phyloP scores from a whole-genome alignment of 805 yeast species.

The Cyberlindnera misumaiensis region DNA sequence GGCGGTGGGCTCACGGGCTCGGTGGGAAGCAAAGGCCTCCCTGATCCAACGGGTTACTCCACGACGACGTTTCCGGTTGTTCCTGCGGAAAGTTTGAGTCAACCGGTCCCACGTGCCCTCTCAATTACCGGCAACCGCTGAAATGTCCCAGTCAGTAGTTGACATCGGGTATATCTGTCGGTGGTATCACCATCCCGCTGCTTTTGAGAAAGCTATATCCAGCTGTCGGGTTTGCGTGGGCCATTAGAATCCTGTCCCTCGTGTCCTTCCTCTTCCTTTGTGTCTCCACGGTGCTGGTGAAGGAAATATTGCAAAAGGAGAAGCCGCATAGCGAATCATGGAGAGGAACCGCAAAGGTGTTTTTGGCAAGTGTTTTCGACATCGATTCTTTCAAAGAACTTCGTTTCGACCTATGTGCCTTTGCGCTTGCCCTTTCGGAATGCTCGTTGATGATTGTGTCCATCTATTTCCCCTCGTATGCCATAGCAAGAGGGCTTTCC shows the following conservation, averaged over 20 bases:
- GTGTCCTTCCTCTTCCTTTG: constrained; percentile 23
- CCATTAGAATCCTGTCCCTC: constrained; percentile 41
- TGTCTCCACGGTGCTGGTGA: constrained; percentile 22
- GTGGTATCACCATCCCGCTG: constrained; percentile 45
- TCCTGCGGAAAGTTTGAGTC: too few relatives aligned
- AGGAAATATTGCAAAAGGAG: constrained; percentile 26
- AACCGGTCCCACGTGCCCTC: too few relatives aligned
- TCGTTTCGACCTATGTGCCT: constrained; percentile 35
- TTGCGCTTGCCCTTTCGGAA: constrained; percentile 35
- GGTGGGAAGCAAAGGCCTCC: too few relatives aligned
- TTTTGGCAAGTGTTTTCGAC: constrained; percentile 21
- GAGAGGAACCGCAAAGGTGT: constrained; percentile 7
- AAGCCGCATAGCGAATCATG: background rate
- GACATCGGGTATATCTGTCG: constrained; percentile 49
- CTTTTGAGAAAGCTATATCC: constrained; percentile 34
- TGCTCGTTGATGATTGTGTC: constrained; percentile 29
- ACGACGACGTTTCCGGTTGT: too few relatives aligned
- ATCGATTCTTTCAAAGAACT: constrained; percentile 33
- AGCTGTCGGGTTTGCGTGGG: constrained; percentile 46
- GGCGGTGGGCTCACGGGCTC: too few relatives aligned
- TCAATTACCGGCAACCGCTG: too few relatives aligned
- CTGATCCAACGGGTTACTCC: too few relatives aligned
- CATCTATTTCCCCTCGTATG: constrained; percentile 47
- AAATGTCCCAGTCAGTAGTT: too few relatives aligned
- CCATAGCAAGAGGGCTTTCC: constrained; percentile 39